Base-by-base conservation (phyloP, 768 basidiomycete species). In the Collybia sordida region DNA sequence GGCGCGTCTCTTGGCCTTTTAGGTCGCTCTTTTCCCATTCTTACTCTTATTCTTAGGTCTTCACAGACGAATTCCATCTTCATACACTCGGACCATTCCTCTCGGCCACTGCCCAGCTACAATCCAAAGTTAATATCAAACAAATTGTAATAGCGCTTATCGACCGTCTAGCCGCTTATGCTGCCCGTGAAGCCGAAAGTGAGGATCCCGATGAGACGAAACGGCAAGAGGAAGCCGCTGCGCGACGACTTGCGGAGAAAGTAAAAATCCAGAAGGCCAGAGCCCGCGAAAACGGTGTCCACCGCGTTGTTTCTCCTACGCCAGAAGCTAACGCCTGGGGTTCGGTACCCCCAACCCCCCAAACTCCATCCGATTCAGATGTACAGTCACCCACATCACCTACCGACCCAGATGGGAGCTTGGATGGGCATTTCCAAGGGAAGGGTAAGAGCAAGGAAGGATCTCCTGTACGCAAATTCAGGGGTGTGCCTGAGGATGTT, bases 71-170 rank as follows among this genome's bases (percentile, higher is more conserved):
- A 64, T 98, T 98, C 71, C 97, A 99, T 62, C 81, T 99, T 0
- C 90, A 96, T 62, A 86, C 93, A 0, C 85, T 98, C n/a, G 90
- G 90, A 0, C 93, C 93, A 0, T 98, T 99, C 83, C 82, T 98
- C 21, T 89, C 90, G 7, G 93, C 97, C 0, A 97, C 94, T 0
- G 95, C 97, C 0, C 93, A 94, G 57, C 80, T 98, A 2, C 97
- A 99, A 64, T 94, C 95, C 43, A 93, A 96, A 64, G 97, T 98
- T 61, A 97, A 97, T 70, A 98, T 98, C 73, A 98, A 99, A 71
- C 82, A 89, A 55, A 98, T 99, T 57, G 97, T 98, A 48, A 99
- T 99, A 43, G 92, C 96, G 0, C 79, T 99, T 23, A 97, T 99
- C 58, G 97, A 99, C 70, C 84, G 96, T 12, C 75, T 99, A 11